Conservation (phyloP, 1,284 basidiomycete species). For the Microbotryum lychnidis-dioicae region DNA sequence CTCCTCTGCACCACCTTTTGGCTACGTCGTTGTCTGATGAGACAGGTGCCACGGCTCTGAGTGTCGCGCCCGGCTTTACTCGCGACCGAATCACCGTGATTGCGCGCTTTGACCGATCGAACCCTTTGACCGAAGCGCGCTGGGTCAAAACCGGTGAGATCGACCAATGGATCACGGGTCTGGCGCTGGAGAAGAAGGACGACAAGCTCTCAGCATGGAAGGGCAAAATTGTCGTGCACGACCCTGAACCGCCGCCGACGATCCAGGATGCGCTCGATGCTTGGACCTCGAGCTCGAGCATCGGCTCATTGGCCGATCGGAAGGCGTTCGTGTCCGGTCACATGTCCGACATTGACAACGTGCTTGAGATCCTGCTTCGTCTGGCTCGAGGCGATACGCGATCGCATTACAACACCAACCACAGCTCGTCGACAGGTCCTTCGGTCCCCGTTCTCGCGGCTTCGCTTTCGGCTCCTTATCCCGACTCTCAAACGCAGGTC, state of each 20-base stretch:
- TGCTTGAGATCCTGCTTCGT: slow-evolving; percentile 80
- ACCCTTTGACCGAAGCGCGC: slow-evolving; percentile 83
- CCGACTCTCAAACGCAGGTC: slow-evolving; percentile 81
- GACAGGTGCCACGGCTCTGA: neutral
- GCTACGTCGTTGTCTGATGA: neutral
- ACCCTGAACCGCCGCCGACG: slow-evolving; percentile 94
- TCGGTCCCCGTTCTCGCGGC: slow-evolving; percentile 46
- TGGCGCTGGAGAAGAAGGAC: slow-evolving; percentile 50
- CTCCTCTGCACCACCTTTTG: slow-evolving; percentile 33
- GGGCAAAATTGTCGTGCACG: slow-evolving; percentile 79
- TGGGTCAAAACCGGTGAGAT: slow-evolving; percentile 93
- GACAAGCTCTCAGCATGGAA: slow-evolving; percentile 56
- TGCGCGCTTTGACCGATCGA: slow-evolving; percentile 67
- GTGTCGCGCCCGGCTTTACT: neutral
- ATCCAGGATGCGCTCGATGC: slow-evolving; percentile 77
- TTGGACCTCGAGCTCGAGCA: slow-evolving; percentile 73
- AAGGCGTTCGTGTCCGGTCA: slow-evolving; percentile 79
- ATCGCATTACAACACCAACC: slow-evolving; percentile 40
- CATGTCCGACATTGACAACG: slow-evolving; percentile 65
- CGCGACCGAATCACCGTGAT: slow-evolving; percentile 38
- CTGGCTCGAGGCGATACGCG: slow-evolving; percentile 69
- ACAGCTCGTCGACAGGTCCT: slow-evolving; percentile 18
- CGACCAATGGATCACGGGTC: slow-evolving; percentile 82
- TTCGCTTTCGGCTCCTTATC: slow-evolving; percentile 64
- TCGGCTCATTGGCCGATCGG: slow-evolving; percentile 65